Evolutionary conservation across 148 eudicot genomes (phyloP).

Genomic region (Silene uniflora): DNA sequence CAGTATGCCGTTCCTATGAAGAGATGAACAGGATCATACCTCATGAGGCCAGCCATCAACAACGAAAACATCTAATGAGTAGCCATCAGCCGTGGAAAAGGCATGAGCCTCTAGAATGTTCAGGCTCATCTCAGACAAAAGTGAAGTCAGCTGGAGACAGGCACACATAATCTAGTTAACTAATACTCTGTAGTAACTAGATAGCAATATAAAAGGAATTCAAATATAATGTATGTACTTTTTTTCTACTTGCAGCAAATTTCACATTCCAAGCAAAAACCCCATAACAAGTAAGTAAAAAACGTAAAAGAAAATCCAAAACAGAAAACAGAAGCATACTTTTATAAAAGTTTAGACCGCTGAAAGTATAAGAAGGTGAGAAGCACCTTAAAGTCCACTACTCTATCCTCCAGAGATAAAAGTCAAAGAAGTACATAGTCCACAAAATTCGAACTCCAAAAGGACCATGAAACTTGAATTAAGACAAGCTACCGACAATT

Average conservation of each 20-base stretch:
- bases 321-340: background rate
- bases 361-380: background rate
- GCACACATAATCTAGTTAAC: background rate
- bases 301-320: too few species aligned
- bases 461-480: background rate
- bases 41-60: conserved; percentile 69
- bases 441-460: background rate
- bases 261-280: background rate
- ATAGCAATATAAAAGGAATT: background rate
- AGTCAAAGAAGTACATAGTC: background rate
- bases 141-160: conserved; percentile 70
- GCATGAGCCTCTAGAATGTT: conserved; percentile 98
- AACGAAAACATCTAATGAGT: conserved; percentile 86
- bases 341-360: background rate
- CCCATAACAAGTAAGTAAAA: background rate
- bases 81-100: conserved; percentile 81
- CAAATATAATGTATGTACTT: too few species aligned
- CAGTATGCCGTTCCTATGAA: background rate
- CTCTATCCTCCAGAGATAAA: background rate
- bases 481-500: background rate
- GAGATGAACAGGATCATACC: conserved; percentile 40
- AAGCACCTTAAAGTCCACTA: background rate
- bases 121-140: conserved; percentile 76
- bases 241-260: too few species aligned
- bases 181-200: background rate